Conservation (phyloP, 345 rosid species). For the Eucalyptus microcorys region DNA sequence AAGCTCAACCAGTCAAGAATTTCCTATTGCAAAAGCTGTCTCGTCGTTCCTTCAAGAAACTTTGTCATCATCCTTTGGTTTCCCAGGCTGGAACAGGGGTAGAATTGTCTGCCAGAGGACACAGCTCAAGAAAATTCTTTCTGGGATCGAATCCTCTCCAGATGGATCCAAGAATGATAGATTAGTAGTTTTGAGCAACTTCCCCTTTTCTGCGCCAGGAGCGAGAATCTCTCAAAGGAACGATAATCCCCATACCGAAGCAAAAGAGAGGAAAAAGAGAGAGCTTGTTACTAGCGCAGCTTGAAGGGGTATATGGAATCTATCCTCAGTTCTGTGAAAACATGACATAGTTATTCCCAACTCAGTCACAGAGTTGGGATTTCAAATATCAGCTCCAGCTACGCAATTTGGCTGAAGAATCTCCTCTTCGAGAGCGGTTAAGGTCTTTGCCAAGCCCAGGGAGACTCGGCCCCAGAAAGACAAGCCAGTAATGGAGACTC, state of each 20-base stretch:
- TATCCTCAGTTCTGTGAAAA: not conserved
- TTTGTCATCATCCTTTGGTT: slow-evolving; percentile 51
- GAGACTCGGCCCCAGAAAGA: not conserved
- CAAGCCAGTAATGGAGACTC: not conserved
- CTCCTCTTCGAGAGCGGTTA: not conserved
- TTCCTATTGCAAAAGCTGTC: slow-evolving; percentile 57
- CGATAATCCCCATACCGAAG: slow-evolving; percentile 4
- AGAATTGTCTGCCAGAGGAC: slow-evolving; percentile 77
- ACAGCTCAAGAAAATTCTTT: slow-evolving; percentile 58
- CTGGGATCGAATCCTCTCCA: slow-evolving; percentile 31
- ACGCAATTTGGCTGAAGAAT: not conserved
- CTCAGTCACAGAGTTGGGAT: not conserved
- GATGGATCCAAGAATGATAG: slow-evolving; percentile 20
- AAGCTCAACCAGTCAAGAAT: slow-evolving; percentile 36
- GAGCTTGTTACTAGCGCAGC: slow-evolving; percentile 54
- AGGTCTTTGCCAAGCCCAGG: not conserved
- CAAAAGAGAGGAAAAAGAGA: slow-evolving; percentile 18
- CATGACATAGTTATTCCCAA: not conserved
- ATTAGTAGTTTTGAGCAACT: slow-evolving; percentile 42
- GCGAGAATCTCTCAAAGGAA: slow-evolving; percentile 12
- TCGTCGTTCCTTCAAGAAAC: slow-evolving; percentile 54
- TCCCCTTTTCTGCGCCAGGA: slow-evolving; percentile 26
- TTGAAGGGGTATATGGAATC: not conserved
- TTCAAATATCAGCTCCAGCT: not conserved
- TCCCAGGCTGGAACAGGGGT: slow-evolving; percentile 77